Evolutionary conservation across 2,329 filamentous ascomycete species (phyloP), one percentile per base, ranked within the genome.

Genomic region (Neofusicoccum parvum): DNA sequence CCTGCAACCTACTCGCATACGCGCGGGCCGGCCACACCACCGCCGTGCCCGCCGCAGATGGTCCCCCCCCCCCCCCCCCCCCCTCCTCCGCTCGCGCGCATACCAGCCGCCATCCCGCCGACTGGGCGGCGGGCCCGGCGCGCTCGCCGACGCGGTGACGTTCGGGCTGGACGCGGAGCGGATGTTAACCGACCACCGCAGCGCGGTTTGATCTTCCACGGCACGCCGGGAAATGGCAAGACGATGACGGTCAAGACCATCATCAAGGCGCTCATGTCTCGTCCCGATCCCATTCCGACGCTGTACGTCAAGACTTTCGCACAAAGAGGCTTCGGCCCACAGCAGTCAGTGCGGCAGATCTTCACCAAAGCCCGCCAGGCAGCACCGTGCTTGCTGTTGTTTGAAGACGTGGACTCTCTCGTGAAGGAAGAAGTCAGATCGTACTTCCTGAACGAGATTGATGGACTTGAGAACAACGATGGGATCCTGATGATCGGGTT

Each of bases 381-480:
- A 67, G 86, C 89, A 0, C 89, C 89, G 0, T 91, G 88, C 77
- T 85, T 90, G 67, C 83, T 92, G 3, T 86, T 92, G 46, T 89
- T 92, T 66, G 90, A 92, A 73, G 90, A 92, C 68, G 82, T 92
- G 5, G 90, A 92, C 73, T 87, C 85, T 9, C 83, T 91, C 39
- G 84, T 92, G 50, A 82, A 81, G 11, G 85, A 88, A 63, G 68
- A 72, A 1, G 86, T 89, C 14, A 82, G 89, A 34, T 87, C 84
- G 62, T 91, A 90, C 79, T 92, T 92, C 76, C 80, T 91, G 54
- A 92, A 91, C 72, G 88, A 91, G 74, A 86, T 91, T 3, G 89
- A 92, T 68, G 89, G 89, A 0, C 83, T 92, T 11, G 85, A 86
- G 70, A 84, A 82, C 68, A 92, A 92, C 68, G 87, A 91, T 68